Conservation (phyloP, 129 eudicot genomes). For the Centrapalus pauciflorus region DNA sequence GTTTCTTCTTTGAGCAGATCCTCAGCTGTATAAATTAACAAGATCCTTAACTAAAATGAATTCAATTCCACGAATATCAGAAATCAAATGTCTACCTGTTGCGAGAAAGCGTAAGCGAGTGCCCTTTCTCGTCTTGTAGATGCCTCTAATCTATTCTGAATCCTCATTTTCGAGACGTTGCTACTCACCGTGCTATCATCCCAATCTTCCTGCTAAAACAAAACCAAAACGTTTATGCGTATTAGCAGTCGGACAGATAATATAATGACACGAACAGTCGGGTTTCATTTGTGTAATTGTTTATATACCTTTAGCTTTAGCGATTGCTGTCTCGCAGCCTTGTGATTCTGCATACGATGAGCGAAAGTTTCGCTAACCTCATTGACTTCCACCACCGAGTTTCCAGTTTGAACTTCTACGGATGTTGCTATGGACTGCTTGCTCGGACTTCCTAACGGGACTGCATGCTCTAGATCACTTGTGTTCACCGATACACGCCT, state of each 20-base stretch:
- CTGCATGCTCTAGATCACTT: slow-evolving; percentile 1
- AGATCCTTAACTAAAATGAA: background rate
- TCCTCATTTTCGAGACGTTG: slow-evolving; percentile 64
- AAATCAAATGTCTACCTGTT: slow-evolving; percentile 48
- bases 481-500: slow-evolving; percentile 25
- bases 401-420: slow-evolving; percentile 72
- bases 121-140: slow-evolving; percentile 91
- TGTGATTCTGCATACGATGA: slow-evolving; percentile 32
- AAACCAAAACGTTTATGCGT: background rate
- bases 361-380: slow-evolving; percentile 31
- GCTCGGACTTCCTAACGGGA: slow-evolving; percentile 28
- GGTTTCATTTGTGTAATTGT: background rate
- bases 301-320: slow-evolving; percentile 52
- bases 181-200: slow-evolving; percentile 86
- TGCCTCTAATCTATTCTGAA: slow-evolving; percentile 69
- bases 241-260: background rate
- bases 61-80: background rate
- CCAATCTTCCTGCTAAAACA: slow-evolving; percentile 72
- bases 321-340: slow-evolving; percentile 29
- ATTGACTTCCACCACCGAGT: slow-evolving; percentile 44
- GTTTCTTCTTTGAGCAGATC: slow-evolving; percentile 73
- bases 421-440: slow-evolving; percentile 64
- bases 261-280: background rate
- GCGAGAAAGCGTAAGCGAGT: slow-evolving; percentile 92
- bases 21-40: slow-evolving; percentile 43